These are phyloP conservation scores for Melocanna baccifera DNA, from an alignment of 176 grass and related monocot genomes.

Conservation along the genomic window DNA sequence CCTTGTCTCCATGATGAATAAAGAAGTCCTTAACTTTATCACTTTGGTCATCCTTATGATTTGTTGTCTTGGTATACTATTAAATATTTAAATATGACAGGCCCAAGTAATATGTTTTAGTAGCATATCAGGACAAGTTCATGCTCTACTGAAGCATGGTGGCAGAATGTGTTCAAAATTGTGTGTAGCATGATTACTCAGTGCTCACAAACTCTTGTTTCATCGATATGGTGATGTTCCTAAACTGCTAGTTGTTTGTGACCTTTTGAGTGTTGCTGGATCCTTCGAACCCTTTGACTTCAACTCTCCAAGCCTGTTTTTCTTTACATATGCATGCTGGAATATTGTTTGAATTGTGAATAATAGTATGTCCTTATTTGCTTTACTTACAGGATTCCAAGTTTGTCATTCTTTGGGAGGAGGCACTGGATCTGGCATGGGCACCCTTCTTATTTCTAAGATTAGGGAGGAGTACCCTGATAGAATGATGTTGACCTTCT, in stretches of 20 bases:
- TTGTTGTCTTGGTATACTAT: not conserved
- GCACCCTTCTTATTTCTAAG: conserved; percentile 90
- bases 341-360: not conserved
- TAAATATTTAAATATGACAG: not conserved
- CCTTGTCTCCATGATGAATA: conserved; percentile 15
- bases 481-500: conserved; percentile 95
- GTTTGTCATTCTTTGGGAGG: conserved; percentile 96
- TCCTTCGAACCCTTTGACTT: not conserved
- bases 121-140: not conserved
- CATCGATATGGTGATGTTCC: not conserved
- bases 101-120: not conserved
- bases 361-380: conserved; percentile 11
- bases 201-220: not conserved
- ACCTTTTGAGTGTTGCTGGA: not conserved
- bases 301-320: not conserved
- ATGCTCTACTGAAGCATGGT: not conserved
- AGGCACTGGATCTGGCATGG: conserved; percentile 96
- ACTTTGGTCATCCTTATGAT: not conserved
- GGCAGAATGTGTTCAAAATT: not conserved
- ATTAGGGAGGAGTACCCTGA: conserved; percentile 95
- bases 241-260: not conserved
- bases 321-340: not conserved
- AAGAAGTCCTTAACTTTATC: not conserved
- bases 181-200: not conserved
- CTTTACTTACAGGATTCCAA: conserved; percentile 72